These are phyloP conservation scores for Bipolaris bicolor DNA, from an alignment of 2,329 filamentous ascomycete species.

Conservation along the genomic window DNA sequence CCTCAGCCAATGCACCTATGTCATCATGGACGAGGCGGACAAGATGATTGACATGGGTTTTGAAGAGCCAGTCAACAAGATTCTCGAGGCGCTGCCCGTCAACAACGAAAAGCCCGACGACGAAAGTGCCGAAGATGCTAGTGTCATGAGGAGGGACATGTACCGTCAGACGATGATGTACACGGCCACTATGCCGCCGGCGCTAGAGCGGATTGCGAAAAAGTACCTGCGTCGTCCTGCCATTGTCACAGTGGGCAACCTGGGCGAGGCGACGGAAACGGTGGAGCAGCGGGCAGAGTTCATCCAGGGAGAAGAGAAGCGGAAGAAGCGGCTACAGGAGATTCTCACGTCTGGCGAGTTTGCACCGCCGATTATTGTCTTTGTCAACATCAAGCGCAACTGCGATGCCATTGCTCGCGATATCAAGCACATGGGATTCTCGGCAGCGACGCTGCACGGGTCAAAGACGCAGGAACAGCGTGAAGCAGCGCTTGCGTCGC, in stretches of 20 bases:
- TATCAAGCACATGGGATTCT: constrained; percentile 93
- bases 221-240: constrained; percentile 94
- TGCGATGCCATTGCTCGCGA: constrained; percentile 94
- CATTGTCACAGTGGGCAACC: constrained; percentile 92
- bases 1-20: constrained; percentile 93
- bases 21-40: constrained; percentile 99
- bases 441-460: constrained; percentile 87
- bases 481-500: constrained; percentile 85
- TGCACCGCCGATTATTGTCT: constrained; percentile 91
- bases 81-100: constrained; percentile 90
- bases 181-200: constrained; percentile 94
- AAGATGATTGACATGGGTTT: constrained; percentile 99
- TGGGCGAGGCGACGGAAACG: constrained; percentile 94
- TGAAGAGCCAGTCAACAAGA: constrained; percentile 96
- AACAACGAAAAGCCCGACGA: constrained; percentile 94
- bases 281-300: constrained; percentile 98
- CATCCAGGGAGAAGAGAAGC: constrained; percentile 86
- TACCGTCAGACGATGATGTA: constrained; percentile 99
- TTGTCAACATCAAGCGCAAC: constrained; percentile 99
- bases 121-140: constrained; percentile 85
- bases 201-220: constrained; percentile 93
- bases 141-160: constrained; percentile 81
- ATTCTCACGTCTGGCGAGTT: constrained; percentile 84
- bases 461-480: constrained; percentile 98
- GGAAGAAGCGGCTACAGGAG: constrained; percentile 93